Base-by-base conservation (phyloP, 1,284 basidiomycete species). In the Laetiporus sulphureus region DNA sequence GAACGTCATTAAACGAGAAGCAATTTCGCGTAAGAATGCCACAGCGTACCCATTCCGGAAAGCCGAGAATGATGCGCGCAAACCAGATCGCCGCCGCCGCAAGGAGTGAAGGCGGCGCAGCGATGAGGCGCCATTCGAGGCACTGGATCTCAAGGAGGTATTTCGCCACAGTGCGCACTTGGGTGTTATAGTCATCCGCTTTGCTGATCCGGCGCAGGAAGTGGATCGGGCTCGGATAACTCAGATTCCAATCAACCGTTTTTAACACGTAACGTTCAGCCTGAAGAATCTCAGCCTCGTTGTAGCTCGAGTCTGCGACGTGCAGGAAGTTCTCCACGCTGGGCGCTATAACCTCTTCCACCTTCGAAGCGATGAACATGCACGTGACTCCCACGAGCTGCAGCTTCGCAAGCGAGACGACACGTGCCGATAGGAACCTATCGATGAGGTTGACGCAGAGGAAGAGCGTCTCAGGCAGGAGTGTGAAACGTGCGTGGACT, bases 391-490 rank as follows among this genome's bases (percentile, higher is more conserved):
- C 95, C 40, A 98, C 93, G 15, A 98, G 81, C 64, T 98, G 95
- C 31, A 98, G 77, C 63, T 97, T 96, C 54, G 84, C 82, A 15
- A 98, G 76, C 5, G 92, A 94, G 36, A 97, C 89, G 36, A 89
- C 83, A 5, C 93, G 87, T 1, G 80, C 72, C 2, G 91, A 93
- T 20, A 98, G 79, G 76, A 99, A 97, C 39, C 95, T 91, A 66
- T 99, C 96, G 57, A 98, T 88, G 58, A 98, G 83, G 72, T 99
- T 98, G 59, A 91, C 74, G 50, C 87, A 86, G 45, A 99, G 79
- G 71, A 95, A 98, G 38, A 99, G 80, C 0, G 95, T 98, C 68
- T 99, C 95, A 7, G 94, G 93, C 6, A 96, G 75, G 15, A 99
- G 77, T 45, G 85, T 85, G 73, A 98, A 97, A 55, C 92, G 91